These are phyloP conservation scores for Phalaenopsis aphrodite DNA, from an alignment of 106 monocot species.

Conservation along the genomic window DNA sequence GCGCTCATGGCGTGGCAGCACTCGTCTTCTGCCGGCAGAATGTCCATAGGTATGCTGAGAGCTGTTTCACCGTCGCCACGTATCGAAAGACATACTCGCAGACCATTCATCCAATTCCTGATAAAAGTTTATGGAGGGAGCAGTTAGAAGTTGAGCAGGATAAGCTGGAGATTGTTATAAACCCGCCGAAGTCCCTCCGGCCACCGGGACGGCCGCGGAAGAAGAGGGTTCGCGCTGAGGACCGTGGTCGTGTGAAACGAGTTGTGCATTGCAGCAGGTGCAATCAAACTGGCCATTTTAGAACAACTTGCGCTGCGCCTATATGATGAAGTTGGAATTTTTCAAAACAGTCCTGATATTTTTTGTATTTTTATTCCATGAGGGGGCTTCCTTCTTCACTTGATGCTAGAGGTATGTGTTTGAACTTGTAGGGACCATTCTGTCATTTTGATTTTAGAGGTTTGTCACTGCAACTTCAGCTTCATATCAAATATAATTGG, in stretches of 20 bases:
- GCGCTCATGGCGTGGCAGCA: slow-evolving; percentile 87
- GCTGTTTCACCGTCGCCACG: slow-evolving; percentile 82
- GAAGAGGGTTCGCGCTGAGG: slow-evolving; percentile 84
- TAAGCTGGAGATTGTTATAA: slow-evolving; percentile 39
- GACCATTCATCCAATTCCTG: slow-evolving; percentile 94
- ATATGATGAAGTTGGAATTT: slow-evolving; percentile 28
- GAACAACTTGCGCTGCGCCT: slow-evolving; percentile 95
- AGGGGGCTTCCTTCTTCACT: background rate
- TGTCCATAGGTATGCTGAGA: slow-evolving; percentile 86
- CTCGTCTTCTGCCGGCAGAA: slow-evolving; percentile 81
- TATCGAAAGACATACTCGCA: slow-evolving; percentile 90
- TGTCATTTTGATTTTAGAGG: background rate
- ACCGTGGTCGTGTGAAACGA: slow-evolving; percentile 66
- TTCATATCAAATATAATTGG: background rate
- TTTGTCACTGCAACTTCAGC: background rate
- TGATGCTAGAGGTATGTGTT: background rate
- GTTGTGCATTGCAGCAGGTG: slow-evolving; percentile 95
- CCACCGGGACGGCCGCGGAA: slow-evolving; percentile 84
- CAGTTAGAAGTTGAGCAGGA: slow-evolving; percentile 19
- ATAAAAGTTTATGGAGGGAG: slow-evolving; percentile 82
- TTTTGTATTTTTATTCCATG: background rate
- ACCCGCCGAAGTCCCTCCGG: slow-evolving; percentile 80
- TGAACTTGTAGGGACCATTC: background rate
- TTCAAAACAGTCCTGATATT: background rate
- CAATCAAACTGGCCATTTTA: slow-evolving; percentile 94